A percentile compares a stretch with the other conserved stretches of the same genome.
Evolutionary conservation across 2,329 filamentous ascomycete species (phyloP).

Genomic region (Rutstroemia sp.): DNA sequence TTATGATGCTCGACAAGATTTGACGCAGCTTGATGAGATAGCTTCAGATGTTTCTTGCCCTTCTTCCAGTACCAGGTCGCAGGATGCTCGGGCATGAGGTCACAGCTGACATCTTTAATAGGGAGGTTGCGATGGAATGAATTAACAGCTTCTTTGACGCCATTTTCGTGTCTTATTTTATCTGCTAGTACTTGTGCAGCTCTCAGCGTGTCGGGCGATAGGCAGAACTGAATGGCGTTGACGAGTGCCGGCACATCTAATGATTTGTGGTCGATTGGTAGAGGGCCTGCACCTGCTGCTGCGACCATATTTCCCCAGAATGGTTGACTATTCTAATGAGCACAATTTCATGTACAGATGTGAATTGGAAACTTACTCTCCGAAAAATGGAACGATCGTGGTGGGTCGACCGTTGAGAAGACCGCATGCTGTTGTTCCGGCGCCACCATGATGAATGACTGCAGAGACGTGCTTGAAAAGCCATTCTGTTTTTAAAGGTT

Average conservation of each 20-base stretch:
- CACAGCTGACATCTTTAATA: slow-evolving; percentile 55
- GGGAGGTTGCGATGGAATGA: slow-evolving; percentile 49
- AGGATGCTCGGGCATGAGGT: slow-evolving; percentile 38
- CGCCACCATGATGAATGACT: slow-evolving; percentile 2
- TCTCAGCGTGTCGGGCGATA: slow-evolving; percentile 50
- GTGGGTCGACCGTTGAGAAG: slow-evolving; percentile 64
- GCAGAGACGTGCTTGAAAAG: slow-evolving; percentile 55
- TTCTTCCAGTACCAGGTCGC: slow-evolving; percentile 40
- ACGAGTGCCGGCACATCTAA: slow-evolving; percentile 56
- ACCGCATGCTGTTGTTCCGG: slow-evolving; percentile 55
- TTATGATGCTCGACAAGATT: slow-evolving; percentile 48
- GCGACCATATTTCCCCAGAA: slow-evolving; percentile 70
- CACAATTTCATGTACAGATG: neutral
- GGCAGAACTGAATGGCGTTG: slow-evolving; percentile 59
- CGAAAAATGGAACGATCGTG: slow-evolving; percentile 63
- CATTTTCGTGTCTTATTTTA: slow-evolving; percentile 48
- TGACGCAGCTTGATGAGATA: slow-evolving; percentile 57
- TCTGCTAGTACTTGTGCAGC: slow-evolving; percentile 53
- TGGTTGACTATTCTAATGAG: slow-evolving; percentile 39
- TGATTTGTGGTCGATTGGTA: slow-evolving; percentile 61
- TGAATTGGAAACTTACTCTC: slow-evolving; percentile 37
- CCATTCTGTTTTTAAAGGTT: slow-evolving; percentile 42
- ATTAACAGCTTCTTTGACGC: slow-evolving; percentile 55
- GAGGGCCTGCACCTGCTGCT: slow-evolving; percentile 55
- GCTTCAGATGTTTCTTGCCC: slow-evolving; percentile 43